A percentile compares a stretch with the other conserved stretches of the same genome.
phyloP scores from a whole-genome alignment of 1,284 basidiomycete genomes.

The Cutaneotrichosporon sp. region DNA sequence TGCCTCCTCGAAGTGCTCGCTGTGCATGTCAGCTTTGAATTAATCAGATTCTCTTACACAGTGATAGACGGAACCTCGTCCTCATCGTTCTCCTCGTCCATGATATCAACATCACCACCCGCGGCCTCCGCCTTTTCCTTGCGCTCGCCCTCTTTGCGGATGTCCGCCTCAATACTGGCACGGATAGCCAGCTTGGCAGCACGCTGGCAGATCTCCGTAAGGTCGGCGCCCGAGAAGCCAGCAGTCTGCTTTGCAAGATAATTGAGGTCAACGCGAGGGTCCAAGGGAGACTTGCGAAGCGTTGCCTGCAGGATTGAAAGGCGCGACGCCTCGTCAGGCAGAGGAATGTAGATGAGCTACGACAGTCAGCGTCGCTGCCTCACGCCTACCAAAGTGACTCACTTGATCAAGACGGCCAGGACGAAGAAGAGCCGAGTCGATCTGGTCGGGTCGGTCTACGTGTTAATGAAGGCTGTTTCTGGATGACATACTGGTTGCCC shows the following conservation, averaged over 20 bases:
- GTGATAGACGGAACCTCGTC: conserved; percentile 98
- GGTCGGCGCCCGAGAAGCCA: conserved; percentile 98
- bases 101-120: conserved; percentile 63
- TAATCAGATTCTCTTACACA: too few species aligned
- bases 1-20: conserved; percentile 87
- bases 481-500: conserved; percentile 65
- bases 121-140: conserved; percentile 71
- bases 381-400: conserved; percentile 38
- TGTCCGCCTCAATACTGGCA: conserved; percentile 89
- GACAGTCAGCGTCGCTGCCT: conserved; percentile 29
- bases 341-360: conserved; percentile 82
- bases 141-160: conserved; percentile 72
- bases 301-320: conserved; percentile 85
- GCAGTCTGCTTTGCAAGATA: conserved; percentile 93
- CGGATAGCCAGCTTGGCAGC: conserved; percentile 86
- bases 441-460: conserved; percentile 91
- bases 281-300: conserved; percentile 88
- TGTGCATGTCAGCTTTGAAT: too few species aligned
- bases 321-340: conserved; percentile 89
- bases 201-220: conserved; percentile 97
- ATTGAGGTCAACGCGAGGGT: conserved; percentile 73
- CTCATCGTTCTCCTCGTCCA: conserved; percentile 56
- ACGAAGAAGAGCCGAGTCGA: conserved; percentile 92
- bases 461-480: not conserved
- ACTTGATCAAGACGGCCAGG: conserved; percentile 87